Evolutionary conservation across 2,329 filamentous ascomycete species (phyloP), one percentile per base, ranked within the genome.

Genomic region (Venturia oleaginea): DNA sequence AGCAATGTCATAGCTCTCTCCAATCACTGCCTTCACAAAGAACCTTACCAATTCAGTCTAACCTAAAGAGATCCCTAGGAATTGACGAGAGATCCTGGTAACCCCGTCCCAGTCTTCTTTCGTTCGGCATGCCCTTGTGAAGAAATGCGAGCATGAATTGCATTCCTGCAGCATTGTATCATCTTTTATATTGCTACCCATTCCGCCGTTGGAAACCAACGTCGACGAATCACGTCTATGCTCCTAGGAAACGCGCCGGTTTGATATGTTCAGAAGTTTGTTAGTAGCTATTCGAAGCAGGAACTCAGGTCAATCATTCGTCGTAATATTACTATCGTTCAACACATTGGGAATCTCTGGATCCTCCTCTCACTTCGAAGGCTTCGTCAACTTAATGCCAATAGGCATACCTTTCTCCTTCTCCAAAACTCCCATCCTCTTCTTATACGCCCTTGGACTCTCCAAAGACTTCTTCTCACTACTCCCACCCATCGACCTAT

Each of bases 381-480:
- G 19, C 13, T 54, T 54, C 24, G 22, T 2, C 5, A 11, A 6
- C 30, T 57, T 57, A 10, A 57, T 57, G 17, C 51, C 51, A 34
- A 34, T 17, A 32, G 51, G 30, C 51, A 19, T 57, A 3, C 51
- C 40, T 37, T 60, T 60, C 59, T 60, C 59, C 60, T 70, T 71
- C 64, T 75, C 78, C 64, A 72, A 72, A 69, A 76, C 71, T 7
- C 75, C 72, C 72, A 83, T 82, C 65, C 84, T 76, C 61, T 72
- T 87, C 80, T 99, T 99, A 77, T 91, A 99, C 66, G 91, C 88
- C 69, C 92, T 84, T 10, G 94, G 94, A 73, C 87, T 96, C 79
- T 97, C 92, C 72, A 87, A 60, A 37, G 27, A 87, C 66, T 81
- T 76, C 66, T 81, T 76, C 68, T 80, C 81, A 66, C 84, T 84